These are phyloP conservation scores for Iberis pinnata DNA, from an alignment of 345 rosid genomes.

Conservation along the genomic window DNA sequence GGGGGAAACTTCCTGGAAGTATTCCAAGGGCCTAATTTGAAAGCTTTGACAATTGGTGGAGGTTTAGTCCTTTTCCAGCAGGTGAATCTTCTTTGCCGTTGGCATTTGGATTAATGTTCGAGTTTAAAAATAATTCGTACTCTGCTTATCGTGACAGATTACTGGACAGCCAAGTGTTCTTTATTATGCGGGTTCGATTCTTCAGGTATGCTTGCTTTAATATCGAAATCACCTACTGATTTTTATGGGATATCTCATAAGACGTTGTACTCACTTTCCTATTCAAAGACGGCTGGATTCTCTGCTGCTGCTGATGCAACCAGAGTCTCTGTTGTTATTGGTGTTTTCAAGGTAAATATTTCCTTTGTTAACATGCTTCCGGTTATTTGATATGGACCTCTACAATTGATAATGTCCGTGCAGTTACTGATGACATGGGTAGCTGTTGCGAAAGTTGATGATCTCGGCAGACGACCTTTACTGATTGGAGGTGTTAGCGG, in stretches of 20 bases:
- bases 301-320: slow-evolving; percentile 98
- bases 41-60: slow-evolving; percentile 87
- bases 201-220: slow-evolving; percentile 56
- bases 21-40: slow-evolving; percentile 79
- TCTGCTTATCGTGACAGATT: slow-evolving; percentile 48
- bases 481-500: slow-evolving; percentile 91
- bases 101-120: slow-evolving; percentile 8
- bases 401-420: slow-evolving; percentile 15
- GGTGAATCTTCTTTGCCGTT: slow-evolving; percentile 38
- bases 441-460: slow-evolving; percentile 84
- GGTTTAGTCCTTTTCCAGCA: slow-evolving; percentile 97
- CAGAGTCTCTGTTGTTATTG: slow-evolving; percentile 80
- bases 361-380: neutral
- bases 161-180: slow-evolving; percentile 99
- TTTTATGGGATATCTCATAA: slow-evolving; percentile 3
- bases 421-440: slow-evolving; percentile 82
- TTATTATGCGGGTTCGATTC: slow-evolving; percentile 89
- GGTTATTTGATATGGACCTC: neutral
- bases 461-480: slow-evolving; percentile 88
- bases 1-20: slow-evolving; percentile 77
- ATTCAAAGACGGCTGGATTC: slow-evolving; percentile 78
- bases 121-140: neutral
- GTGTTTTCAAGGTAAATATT: slow-evolving; percentile 66
- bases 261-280: slow-evolving; percentile 7
- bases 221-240: neutral